Percentiles rank a stretch among this genome's conserved stretches.
These are phyloP conservation scores for Entomortierella lignicola DNA, from an alignment of 192 early-diverging fungal genomes.

Conservation along the genomic window DNA sequence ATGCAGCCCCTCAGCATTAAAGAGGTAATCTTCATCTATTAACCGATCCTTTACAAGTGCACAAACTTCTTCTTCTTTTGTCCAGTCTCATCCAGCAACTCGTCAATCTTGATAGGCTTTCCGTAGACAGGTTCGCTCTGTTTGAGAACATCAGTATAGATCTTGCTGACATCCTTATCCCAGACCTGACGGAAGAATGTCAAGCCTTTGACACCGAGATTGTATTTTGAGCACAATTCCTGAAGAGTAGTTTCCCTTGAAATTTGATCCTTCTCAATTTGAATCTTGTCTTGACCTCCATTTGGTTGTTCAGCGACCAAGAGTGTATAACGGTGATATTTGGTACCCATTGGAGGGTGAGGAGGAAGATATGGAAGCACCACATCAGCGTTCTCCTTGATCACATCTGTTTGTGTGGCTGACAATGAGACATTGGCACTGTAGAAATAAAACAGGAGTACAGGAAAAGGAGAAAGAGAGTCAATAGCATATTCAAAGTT, in stretches of 20 bases:
- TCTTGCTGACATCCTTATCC: constrained; percentile 61
- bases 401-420: constrained; percentile 56
- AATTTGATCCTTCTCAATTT: constrained; percentile 41
- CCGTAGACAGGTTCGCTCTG: constrained; percentile 64
- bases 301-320: constrained; percentile 73
- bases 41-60: constrained; percentile 29
- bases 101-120: constrained; percentile 61
- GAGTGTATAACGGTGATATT: constrained; percentile 79
- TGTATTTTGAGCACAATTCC: constrained; percentile 52
- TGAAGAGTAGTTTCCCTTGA: constrained; percentile 44
- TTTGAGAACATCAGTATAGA: constrained; percentile 63
- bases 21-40: neutral
- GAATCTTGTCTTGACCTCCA: constrained; percentile 60
- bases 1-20: neutral
- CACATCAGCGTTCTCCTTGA: constrained; percentile 55
- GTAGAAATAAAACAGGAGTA: neutral
- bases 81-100: constrained; percentile 59
- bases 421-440: constrained; percentile 72
- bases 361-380: constrained; percentile 75
- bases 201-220: constrained; percentile 57
- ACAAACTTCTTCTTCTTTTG: constrained; percentile 47
- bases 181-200: constrained; percentile 70
- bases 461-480: neutral
- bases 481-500: too few species aligned
- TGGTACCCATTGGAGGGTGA: constrained; percentile 81